These are phyloP conservation scores for Furcasterigmium sp. DNA, from an alignment of 2,329 filamentous ascomycete genomes.

Conservation along the genomic window DNA sequence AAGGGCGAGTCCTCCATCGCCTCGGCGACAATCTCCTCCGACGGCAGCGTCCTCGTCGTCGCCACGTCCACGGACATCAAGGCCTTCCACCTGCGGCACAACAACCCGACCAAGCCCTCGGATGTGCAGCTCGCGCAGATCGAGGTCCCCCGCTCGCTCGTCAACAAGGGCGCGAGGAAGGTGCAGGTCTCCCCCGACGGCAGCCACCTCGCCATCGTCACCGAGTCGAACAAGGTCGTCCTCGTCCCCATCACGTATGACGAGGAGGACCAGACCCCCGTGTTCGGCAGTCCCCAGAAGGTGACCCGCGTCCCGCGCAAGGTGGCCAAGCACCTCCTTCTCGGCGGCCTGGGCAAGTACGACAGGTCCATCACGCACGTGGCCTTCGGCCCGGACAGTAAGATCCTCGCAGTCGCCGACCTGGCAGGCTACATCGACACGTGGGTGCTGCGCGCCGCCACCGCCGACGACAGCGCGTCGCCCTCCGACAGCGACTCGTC, in stretches of 20 bases:
- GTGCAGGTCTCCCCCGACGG: constrained; percentile 66
- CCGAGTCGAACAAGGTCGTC: constrained; percentile 53
- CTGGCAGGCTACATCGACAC: constrained; percentile 82
- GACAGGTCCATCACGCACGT: constrained; percentile 68
- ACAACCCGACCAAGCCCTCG: constrained; percentile 43
- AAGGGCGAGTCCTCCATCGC: constrained; percentile 79
- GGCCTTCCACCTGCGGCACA: constrained; percentile 62
- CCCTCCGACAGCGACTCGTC: constrained; percentile 15
- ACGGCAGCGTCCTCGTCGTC: constrained; percentile 70
- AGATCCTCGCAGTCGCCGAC: constrained; percentile 73
- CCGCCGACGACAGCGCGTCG: constrained; percentile 17
- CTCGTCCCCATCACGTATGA: constrained; percentile 38
- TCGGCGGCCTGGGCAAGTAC: constrained; percentile 70
- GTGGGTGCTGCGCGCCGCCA: constrained; percentile 62
- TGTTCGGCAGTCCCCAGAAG: constrained; percentile 29
- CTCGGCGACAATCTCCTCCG: constrained; percentile 63
- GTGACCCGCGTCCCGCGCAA: constrained; percentile 48
- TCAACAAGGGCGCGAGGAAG: constrained; percentile 59
- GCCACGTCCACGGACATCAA: constrained; percentile 72
- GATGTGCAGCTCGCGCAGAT: constrained; percentile 68
- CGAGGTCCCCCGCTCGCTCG: constrained; percentile 52
- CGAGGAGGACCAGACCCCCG: constrained; percentile 15
- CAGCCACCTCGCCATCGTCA: constrained; percentile 63
- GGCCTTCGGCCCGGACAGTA: constrained; percentile 76
- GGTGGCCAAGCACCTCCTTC: constrained; percentile 47